These are phyloP conservation scores for Elongisporangium undulatum DNA, from an alignment of 352 stramenopile genomes.

Conservation along the genomic window DNA sequence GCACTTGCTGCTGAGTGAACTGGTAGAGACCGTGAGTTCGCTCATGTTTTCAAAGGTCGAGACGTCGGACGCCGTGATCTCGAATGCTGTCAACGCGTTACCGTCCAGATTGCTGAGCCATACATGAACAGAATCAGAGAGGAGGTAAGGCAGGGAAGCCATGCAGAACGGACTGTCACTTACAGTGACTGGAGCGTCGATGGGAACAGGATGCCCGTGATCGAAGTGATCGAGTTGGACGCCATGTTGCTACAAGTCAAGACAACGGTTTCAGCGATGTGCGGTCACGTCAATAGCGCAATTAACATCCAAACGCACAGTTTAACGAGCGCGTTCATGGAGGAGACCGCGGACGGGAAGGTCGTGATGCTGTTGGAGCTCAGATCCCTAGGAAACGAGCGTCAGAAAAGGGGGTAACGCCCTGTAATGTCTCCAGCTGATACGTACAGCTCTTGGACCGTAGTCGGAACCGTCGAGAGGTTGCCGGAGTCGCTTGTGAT, in stretches of 20 bases:
- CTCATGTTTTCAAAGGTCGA: conserved; percentile 27
- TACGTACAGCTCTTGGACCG: conserved; percentile 49
- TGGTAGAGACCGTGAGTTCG: conserved; percentile 19
- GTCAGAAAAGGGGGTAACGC: neutral
- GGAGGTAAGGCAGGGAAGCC: conserved; percentile 2
- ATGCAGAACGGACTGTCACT: neutral
- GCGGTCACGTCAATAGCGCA: neutral
- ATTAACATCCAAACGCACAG: conserved; percentile 30
- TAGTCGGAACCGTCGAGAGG: conserved; percentile 37
- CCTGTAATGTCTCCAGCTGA: neutral
- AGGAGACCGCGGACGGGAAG: conserved; percentile 38
- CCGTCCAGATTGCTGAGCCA: conserved; percentile 21
- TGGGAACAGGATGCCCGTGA: conserved; percentile 43
- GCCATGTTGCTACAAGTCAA: conserved; percentile 45
- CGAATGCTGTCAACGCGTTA: conserved; percentile 40
- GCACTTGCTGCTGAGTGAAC: conserved; percentile 24
- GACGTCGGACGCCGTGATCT: conserved; percentile 43
- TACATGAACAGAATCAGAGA: conserved; percentile 3
- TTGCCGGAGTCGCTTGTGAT: conserved; percentile 40
- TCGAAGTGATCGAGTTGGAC: conserved; percentile 44
- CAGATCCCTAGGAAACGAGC: conserved; percentile 35
- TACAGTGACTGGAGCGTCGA: conserved; percentile 41
- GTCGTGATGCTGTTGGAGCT: conserved; percentile 49
- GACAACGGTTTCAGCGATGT: neutral
- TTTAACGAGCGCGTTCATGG: conserved; percentile 38